phyloP scores from a whole-genome alignment of 768 basidiomycete species.

The Phaffia tasmanica region DNA sequence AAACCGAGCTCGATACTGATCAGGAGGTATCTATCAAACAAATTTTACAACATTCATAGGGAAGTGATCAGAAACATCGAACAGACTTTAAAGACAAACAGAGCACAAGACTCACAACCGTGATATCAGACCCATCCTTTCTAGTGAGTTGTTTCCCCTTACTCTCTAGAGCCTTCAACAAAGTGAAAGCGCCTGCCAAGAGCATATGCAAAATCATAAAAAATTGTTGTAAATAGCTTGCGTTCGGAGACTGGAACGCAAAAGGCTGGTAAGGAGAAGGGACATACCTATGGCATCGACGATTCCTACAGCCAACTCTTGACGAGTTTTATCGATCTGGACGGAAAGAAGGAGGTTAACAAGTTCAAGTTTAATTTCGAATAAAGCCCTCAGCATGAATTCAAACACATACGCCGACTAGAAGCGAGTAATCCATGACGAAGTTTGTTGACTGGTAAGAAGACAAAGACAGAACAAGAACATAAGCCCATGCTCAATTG shows the following conservation, averaged over 20 bases:
- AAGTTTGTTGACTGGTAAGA: conserved; percentile 47
- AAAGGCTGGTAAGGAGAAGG: background rate
- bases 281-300: conserved; percentile 66
- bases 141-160: conserved; percentile 66
- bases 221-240: conserved; percentile 3
- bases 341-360: conserved; percentile 47
- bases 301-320: conserved; percentile 62
- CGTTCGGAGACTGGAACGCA: background rate
- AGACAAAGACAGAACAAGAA: background rate
- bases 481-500: too few relatives aligned
- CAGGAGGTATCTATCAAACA: conserved; percentile 12
- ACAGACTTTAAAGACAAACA: background rate
- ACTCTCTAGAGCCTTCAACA: conserved; percentile 75
- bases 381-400: background rate
- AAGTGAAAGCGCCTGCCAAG: conserved; percentile 58
- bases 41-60: too few relatives aligned
- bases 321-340: conserved; percentile 53
- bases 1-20: conserved; percentile 19
- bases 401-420: conserved; percentile 26
- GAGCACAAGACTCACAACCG: conserved; percentile 5
- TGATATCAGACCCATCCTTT: conserved; percentile 15
- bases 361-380: background rate
- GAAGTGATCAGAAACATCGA: too few relatives aligned
- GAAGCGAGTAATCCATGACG: conserved; percentile 79
- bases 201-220: background rate